These are phyloP conservation scores for Arxiozyma bovina DNA, from an alignment of 1,139 yeast species.

Conservation along the genomic window DNA sequence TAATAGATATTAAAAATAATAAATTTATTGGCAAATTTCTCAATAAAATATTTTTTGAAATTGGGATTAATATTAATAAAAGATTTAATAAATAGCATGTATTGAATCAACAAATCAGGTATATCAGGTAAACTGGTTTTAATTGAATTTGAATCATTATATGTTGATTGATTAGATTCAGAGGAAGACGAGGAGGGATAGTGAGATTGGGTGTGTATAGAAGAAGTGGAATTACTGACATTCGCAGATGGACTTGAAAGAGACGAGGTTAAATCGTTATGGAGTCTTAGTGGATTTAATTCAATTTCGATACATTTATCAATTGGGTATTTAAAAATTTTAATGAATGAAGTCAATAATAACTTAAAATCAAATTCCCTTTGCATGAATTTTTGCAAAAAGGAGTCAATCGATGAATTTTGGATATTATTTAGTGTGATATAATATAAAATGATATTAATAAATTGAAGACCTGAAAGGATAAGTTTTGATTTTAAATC, in stretches of 20 bases:
- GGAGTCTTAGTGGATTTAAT: constrained; percentile 29
- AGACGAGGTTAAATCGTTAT: constrained; percentile 2
- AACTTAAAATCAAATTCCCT: constrained; percentile 47
- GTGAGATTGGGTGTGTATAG: neutral
- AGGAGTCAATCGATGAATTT: constrained; percentile 5
- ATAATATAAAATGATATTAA: constrained; percentile 43
- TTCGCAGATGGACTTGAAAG: neutral
- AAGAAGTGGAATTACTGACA: neutral
- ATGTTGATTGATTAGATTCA: neutral
- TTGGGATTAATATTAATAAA: constrained; percentile 59
- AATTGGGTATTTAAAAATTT: constrained; percentile 42
- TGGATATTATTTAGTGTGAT: constrained; percentile 21
- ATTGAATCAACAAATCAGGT: constrained; percentile 47
- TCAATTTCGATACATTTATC: constrained; percentile 33
- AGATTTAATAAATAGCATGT: constrained; percentile 64
- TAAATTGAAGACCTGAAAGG: constrained; percentile 51
- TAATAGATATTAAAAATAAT: constrained; percentile 49
- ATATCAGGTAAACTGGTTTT: constrained; percentile 30
- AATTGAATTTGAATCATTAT: constrained; percentile 4
- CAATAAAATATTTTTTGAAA: constrained; percentile 43
- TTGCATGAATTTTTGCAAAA: constrained; percentile 42
- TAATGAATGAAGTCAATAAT: constrained; percentile 40
- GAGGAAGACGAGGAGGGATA: neutral
- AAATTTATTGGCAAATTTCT: constrained; percentile 46
- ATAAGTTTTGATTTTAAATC: constrained; percentile 44